Percentiles rank a stretch among this genome's conserved stretches.
Conservation (phyloP, 1,284 basidiomycete genomes). For the Ganoderma lucidum region DNA sequence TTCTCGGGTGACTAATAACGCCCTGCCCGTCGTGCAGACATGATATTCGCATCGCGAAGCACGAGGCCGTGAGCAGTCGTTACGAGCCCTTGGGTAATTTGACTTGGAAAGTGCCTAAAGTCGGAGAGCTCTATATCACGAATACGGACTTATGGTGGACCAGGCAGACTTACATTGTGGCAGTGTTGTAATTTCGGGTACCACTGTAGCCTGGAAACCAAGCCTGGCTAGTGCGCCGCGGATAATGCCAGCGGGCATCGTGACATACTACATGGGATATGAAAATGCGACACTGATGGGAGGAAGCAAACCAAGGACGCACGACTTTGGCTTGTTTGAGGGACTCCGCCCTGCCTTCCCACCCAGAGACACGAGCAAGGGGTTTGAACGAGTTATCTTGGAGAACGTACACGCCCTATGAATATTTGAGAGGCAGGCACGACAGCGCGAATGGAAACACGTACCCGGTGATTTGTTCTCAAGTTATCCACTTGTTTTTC, state of each 20-base stretch:
- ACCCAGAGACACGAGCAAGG: slow-evolving; percentile 79
- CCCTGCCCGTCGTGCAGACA: not conserved
- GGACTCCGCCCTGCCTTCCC: slow-evolving; percentile 78
- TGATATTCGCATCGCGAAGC: not conserved
- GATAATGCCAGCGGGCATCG: slow-evolving; percentile 83
- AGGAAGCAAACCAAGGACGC: slow-evolving; percentile 37
- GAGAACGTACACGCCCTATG: slow-evolving; percentile 90
- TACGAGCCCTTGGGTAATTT: slow-evolving; percentile 71
- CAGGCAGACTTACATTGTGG: slow-evolving; percentile 78
- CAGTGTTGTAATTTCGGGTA: slow-evolving; percentile 79
- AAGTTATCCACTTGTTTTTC: slow-evolving; percentile 96
- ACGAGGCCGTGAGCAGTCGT: not conserved
- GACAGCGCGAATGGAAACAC: slow-evolving; percentile 26
- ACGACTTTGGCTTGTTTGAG: slow-evolving; percentile 78
- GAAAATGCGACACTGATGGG: not conserved
- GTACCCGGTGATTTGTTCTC: slow-evolving; percentile 90
- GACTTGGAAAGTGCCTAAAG: slow-evolving; percentile 80
- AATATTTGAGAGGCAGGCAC: not conserved
- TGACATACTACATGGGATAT: slow-evolving; percentile 64
- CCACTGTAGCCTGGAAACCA: slow-evolving; percentile 78
- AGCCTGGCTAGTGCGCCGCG: slow-evolving; percentile 82
- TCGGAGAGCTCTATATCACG: slow-evolving; percentile 6
- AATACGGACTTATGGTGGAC: not conserved
- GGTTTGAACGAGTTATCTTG: slow-evolving; percentile 93
- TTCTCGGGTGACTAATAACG: too few species aligned